These are phyloP conservation scores for Plectosphaerella cucumerina DNA, from an alignment of 2,329 filamentous ascomycete species.

Conservation along the genomic window DNA sequence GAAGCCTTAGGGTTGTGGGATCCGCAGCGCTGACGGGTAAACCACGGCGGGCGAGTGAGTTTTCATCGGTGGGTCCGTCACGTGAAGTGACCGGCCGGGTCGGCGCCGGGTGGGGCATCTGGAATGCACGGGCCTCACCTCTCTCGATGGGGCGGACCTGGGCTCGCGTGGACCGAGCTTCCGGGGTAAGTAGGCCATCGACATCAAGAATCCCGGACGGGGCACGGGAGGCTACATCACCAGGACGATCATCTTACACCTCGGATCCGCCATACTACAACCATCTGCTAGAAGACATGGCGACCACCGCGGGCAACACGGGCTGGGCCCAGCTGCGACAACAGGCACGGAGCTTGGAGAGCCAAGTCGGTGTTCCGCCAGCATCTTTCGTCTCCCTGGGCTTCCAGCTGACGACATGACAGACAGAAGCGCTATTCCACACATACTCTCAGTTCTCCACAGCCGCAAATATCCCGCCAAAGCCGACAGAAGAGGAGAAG, in stretches of 20 bases:
- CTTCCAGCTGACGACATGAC: constrained; percentile 9
- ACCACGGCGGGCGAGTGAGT: too few relatives aligned
- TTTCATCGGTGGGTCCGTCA: too few relatives aligned
- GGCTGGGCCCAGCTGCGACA: constrained; percentile 94
- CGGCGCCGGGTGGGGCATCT: too few relatives aligned
- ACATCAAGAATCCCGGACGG: too few relatives aligned
- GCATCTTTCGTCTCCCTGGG: not conserved
- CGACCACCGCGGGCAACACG: constrained; percentile 48
- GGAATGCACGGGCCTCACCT: constrained; percentile 9
- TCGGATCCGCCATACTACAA: constrained; percentile 3
- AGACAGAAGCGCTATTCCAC: constrained; percentile 84
- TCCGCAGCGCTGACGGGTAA: too few relatives aligned
- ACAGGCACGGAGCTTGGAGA: constrained; percentile 83
- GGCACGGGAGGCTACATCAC: too few relatives aligned
- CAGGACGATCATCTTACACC: not conserved
- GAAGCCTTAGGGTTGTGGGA: too few relatives aligned
- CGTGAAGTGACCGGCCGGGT: too few relatives aligned
- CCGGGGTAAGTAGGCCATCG: too few relatives aligned
- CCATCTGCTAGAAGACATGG: constrained; percentile 37
- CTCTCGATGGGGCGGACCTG: too few relatives aligned
- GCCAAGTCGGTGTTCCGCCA: constrained; percentile 59
- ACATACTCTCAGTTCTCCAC: constrained; percentile 89
- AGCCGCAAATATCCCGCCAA: constrained; percentile 71
- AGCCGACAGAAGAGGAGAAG: constrained; percentile 80
- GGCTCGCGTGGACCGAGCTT: too few relatives aligned